Conservation (phyloP, 2,329 filamentous ascomycete species). For the Aureobasidium leucospermi region DNA sequence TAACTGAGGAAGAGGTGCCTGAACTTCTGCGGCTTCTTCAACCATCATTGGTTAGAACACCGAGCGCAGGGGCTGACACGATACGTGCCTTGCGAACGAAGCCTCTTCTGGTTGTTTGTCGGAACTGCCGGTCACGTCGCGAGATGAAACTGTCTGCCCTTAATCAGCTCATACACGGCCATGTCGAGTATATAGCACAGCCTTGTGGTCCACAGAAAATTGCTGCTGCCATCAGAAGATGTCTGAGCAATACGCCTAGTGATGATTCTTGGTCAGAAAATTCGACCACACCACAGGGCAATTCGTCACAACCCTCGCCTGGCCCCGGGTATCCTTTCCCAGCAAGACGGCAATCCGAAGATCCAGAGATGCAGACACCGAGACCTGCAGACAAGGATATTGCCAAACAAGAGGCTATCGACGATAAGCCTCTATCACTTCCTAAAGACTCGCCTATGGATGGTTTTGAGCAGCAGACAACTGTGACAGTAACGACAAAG, state of each 20-base stretch:
- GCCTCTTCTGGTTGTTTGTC: slow-evolving; percentile 13
- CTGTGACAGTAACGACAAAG: not conserved
- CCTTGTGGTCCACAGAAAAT: slow-evolving; percentile 14
- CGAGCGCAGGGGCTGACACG: not conserved
- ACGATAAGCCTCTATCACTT: not conserved
- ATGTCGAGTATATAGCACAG: slow-evolving; percentile 13
- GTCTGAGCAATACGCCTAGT: not conserved
- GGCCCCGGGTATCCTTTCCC: not conserved
- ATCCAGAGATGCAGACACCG: not conserved
- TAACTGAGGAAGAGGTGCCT: slow-evolving; percentile 4
- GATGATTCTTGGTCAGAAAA: slow-evolving; percentile 1
- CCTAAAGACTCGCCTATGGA: slow-evolving; percentile 5
- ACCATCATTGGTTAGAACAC: not conserved
- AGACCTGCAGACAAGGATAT: not conserved
- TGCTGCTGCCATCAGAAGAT: slow-evolving; percentile 2
- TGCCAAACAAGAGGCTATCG: not conserved
- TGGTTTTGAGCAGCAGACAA: not conserved
- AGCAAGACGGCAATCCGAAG: not conserved
- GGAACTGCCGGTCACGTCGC: slow-evolving; percentile 4
- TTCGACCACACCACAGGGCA: not conserved
- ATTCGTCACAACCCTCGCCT: not conserved
- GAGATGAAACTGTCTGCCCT: slow-evolving; percentile 1
- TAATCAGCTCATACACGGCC: not conserved
- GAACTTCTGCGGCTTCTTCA: not conserved
- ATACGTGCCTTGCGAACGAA: not conserved